A percentile compares a stretch with the other conserved stretches of the same genome.
Conservation (phyloP, 2,329 filamentous ascomycete species). For the Colletotrichum endophyticum region DNA sequence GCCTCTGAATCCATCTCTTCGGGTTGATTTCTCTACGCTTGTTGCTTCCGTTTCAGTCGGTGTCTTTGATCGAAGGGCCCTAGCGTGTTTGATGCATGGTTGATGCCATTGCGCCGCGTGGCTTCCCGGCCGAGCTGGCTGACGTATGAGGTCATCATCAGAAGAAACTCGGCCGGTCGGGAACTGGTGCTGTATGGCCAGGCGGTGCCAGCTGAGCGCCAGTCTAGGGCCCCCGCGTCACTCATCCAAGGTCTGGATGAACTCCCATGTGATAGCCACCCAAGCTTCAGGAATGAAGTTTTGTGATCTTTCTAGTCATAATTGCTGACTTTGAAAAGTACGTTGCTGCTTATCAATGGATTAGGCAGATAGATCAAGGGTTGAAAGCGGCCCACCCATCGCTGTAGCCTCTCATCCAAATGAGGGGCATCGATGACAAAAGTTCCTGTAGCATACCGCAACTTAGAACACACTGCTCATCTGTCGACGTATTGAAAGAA, state of each 20-base stretch:
- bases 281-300: background rate
- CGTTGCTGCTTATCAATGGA: background rate
- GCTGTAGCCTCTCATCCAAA: background rate
- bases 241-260: background rate
- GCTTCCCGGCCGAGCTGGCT: background rate
- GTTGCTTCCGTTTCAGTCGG: background rate
- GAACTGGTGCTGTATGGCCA: background rate
- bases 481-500: background rate
- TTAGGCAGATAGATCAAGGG: background rate
- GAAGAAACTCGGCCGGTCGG: background rate
- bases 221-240: background rate
- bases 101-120: background rate
- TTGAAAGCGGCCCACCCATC: background rate
- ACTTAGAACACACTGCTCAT: background rate
- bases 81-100: background rate
- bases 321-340: background rate
- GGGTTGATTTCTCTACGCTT: background rate
- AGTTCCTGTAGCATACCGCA: background rate
- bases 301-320: background rate
- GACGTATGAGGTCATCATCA: background rate
- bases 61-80: background rate
- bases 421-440: background rate
- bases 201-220: background rate
- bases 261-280: background rate
- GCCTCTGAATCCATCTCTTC: background rate